phyloP scores from a whole-genome alignment of 768 basidiomycete species.

The Glaciozyma martinii region DNA sequence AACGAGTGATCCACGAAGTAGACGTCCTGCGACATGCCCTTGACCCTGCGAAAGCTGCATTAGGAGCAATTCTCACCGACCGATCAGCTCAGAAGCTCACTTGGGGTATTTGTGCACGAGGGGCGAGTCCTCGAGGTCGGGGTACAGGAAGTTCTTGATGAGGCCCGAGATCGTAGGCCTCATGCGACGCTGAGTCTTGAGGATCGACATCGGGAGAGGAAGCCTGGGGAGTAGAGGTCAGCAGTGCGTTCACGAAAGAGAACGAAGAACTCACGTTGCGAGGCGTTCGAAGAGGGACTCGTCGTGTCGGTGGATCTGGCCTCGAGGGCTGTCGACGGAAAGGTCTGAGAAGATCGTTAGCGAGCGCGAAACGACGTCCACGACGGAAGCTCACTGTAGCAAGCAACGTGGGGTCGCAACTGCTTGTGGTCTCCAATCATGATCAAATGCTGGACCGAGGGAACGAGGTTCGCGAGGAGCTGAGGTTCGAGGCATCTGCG shows the following conservation, averaged over 20 bases:
- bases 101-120: conserved; percentile 1
- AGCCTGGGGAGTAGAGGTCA: neutral
- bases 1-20: conserved; percentile 61
- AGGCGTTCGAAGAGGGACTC: conserved; percentile 70
- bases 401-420: conserved; percentile 46
- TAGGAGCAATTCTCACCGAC: no score
- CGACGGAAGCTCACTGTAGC: conserved; percentile 54
- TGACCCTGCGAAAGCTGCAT: conserved; percentile 57
- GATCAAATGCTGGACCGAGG: conserved; percentile 61
- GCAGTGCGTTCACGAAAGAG: no score
- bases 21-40: conserved; percentile 56
- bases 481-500: conserved; percentile 9
- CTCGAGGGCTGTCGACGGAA: conserved; percentile 59
- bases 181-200: conserved; percentile 68
- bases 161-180: conserved; percentile 58
- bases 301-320: conserved; percentile 57
- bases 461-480: conserved; percentile 46
- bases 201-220: conserved; percentile 56
- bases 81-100: neutral
- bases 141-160: conserved; percentile 40
- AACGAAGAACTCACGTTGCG: conserved; percentile 40
- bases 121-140: conserved; percentile 9
- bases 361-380: conserved; percentile 3
- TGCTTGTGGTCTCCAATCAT: conserved; percentile 73
- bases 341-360: conserved; percentile 45